Evolutionary conservation across 768 basidiomycete genomes (phyloP).

Genomic region (Macrocybe gigantea): DNA sequence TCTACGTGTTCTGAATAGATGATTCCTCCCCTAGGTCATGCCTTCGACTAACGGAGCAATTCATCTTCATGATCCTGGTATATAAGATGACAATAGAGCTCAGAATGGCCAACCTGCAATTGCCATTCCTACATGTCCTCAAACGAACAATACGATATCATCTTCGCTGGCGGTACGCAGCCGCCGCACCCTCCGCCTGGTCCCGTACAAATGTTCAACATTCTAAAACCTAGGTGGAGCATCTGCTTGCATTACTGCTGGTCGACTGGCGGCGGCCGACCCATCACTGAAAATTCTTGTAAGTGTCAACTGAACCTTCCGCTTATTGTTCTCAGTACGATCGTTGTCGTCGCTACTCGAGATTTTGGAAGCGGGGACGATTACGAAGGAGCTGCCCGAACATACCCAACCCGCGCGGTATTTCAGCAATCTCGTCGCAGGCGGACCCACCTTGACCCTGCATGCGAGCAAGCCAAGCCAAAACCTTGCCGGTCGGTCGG

Average conservation of each 20-base stretch:
- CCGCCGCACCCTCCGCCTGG: neutral
- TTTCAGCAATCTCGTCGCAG: conserved; percentile 32
- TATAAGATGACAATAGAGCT: no score
- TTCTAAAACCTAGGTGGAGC: conserved; percentile 35
- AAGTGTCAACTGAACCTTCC: conserved; percentile 2
- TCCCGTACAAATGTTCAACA: neutral
- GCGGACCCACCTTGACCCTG: conserved; percentile 36
- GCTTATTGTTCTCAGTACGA: neutral
- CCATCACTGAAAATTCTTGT: conserved; percentile 51
- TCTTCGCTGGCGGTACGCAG: conserved; percentile 50
- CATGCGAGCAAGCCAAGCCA: conserved; percentile 39
- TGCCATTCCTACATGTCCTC: neutral
- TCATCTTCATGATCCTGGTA: no score
- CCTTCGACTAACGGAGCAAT: no score
- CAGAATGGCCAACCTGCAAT: neutral
- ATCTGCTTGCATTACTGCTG: conserved; percentile 50
- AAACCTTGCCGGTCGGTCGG: conserved; percentile 34
- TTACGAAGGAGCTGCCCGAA: conserved; percentile 35
- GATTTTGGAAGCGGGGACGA: conserved; percentile 55
- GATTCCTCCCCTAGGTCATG: no score
- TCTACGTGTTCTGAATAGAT: no score
- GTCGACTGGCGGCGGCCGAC: conserved; percentile 48
- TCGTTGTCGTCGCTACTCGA: conserved; percentile 4
- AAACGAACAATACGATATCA: conserved; percentile 33
- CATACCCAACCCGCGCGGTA: conserved; percentile 54